Percentiles rank a stretch among this genome's conserved stretches.
Conservation (phyloP, 495 filamentous ascomycete genomes). For the Pyronema omphalodes region DNA sequence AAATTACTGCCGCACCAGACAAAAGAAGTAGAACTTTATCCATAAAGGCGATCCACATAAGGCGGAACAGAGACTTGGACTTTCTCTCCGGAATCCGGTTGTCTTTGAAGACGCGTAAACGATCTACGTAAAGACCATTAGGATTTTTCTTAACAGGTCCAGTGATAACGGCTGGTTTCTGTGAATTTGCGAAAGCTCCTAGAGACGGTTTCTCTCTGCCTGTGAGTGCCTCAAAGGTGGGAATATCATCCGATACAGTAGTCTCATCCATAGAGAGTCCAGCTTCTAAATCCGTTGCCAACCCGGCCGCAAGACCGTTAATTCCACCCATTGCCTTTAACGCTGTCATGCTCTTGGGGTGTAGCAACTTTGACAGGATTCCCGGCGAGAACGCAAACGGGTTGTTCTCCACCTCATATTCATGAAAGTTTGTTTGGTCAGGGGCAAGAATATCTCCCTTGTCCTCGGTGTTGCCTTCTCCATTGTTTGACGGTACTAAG, state of each 20-base stretch:
- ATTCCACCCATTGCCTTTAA: slow-evolving; percentile 67
- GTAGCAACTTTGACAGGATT: slow-evolving; percentile 57
- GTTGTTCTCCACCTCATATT: slow-evolving; percentile 60
- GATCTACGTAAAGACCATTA: slow-evolving; percentile 34
- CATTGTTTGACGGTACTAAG: neutral
- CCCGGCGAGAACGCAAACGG: slow-evolving; percentile 69
- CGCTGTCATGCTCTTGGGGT: slow-evolving; percentile 62
- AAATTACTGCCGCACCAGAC: slow-evolving; percentile 59
- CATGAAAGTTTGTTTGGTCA: slow-evolving; percentile 49
- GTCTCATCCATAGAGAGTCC: slow-evolving; percentile 65
- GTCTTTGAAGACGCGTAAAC: slow-evolving; percentile 47
- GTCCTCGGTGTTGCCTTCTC: slow-evolving; percentile 15
- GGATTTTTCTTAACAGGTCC: slow-evolving; percentile 18
- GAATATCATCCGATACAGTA: slow-evolving; percentile 39
- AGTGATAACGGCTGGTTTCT: slow-evolving; percentile 20
- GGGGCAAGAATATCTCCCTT: slow-evolving; percentile 47
- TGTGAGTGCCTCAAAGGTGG: slow-evolving; percentile 47
- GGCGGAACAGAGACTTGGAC: slow-evolving; percentile 47
- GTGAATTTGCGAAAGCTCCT: slow-evolving; percentile 12
- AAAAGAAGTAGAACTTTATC: slow-evolving; percentile 70
- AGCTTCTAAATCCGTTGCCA: slow-evolving; percentile 46
- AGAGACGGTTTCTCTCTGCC: slow-evolving; percentile 10
- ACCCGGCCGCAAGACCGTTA: slow-evolving; percentile 52
- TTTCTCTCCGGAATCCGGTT: slow-evolving; percentile 57
- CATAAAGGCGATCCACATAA: slow-evolving; percentile 70